Conservation (phyloP, 192 early-diverging fungal genomes). For the Diversispora epigaea region DNA sequence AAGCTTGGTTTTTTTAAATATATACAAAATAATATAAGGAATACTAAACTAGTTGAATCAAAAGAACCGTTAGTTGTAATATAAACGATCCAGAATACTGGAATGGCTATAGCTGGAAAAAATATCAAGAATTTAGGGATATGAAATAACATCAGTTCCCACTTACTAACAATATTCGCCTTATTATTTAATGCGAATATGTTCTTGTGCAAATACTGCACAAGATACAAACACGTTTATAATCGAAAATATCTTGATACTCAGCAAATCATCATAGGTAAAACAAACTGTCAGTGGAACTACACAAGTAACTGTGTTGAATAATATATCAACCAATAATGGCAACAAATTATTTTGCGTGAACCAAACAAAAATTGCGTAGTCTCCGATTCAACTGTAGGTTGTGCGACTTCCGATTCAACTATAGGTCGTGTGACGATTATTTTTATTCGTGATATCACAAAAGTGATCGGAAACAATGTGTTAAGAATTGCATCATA, state of each 20-base stretch:
- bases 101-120: constrained; percentile 8
- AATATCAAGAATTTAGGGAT: constrained; percentile 13
- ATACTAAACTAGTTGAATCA: neutral
- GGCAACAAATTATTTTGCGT: constrained; percentile 7
- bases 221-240: constrained; percentile 13
- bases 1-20: neutral
- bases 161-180: neutral
- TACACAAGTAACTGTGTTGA: constrained; percentile 16
- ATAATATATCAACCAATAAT: constrained; percentile 27
- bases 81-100: constrained; percentile 5
- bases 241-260: constrained; percentile 11
- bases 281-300: constrained; percentile 18
- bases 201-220: neutral
- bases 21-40: constrained; percentile 4
- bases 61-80: neutral
- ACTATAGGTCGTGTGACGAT: too few species aligned
- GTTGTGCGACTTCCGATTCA: too few species aligned
- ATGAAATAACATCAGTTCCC: too few species aligned
- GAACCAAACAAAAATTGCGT: neutral
- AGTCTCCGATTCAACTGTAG: too few species aligned
- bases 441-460: neutral
- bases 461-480: constrained; percentile 23
- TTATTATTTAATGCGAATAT: constrained; percentile 1
- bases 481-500: constrained; percentile 20
- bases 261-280: neutral